Base-by-base conservation (phyloP, 768 basidiomycete genomes). In the Mycena pura region DNA sequence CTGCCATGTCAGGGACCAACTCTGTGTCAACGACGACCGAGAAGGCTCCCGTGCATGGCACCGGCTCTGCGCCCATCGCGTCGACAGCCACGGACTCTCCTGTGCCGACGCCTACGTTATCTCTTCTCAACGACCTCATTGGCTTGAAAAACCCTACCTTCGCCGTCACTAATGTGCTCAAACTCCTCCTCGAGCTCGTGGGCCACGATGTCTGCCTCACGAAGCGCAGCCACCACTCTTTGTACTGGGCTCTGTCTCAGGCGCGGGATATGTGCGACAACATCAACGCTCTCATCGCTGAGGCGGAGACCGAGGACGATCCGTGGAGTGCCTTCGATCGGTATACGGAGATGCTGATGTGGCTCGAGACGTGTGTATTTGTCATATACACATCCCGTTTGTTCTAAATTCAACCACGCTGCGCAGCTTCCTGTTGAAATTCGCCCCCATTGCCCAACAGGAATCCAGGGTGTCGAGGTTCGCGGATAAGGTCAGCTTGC, bases 101-200 rank as follows among this genome's bases (percentile, higher is more conserved):
- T n/a, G n/a, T n/a, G n/a, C n/a, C n/a, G n/a, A n/a, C 50, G 38
- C 43, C 21, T 2, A 4, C 29, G 3, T 31, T 60, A 14, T 60
- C 59, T 24, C 59, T 54, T 13, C 54, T 60, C 51, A 45, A 39
- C 0, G 51, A 60, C 14, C 59, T 60, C 44, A 60, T 44, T 5
- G n/a, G n/a, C 50, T 21, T 1, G 40, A 14, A 24, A 51, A n/a
- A 1, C 25, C 38, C 21, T 6, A 28, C 14, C 19, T 50, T 44
- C 36, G 43, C 50, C 13, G 51, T 60, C 36, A 60, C 59, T 17
- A 36, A 54, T 9, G n/a, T 47, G n/a, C 59, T 60, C n/a, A 34
- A 19, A 2, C 19, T 31, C 19, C 51, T 60, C 4, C 50, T 53
- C 32, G 21, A 53, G 13, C 24, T 41, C 17, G 51, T 40, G 4